These are phyloP conservation scores for Alternaria dauci DNA, from an alignment of 2,329 filamentous ascomycete genomes.

Conservation along the genomic window DNA sequence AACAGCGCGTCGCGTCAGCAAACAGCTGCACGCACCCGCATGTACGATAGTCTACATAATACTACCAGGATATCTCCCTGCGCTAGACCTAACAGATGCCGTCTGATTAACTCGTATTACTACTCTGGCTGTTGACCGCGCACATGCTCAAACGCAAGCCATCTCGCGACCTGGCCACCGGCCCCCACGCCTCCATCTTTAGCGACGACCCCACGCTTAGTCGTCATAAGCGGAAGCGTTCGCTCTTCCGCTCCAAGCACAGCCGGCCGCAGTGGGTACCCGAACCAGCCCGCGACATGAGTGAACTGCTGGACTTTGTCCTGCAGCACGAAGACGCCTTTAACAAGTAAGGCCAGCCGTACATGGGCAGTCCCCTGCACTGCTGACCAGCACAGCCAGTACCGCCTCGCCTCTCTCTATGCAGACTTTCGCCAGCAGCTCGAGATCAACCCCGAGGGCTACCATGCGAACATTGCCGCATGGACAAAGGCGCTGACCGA, in stretches of 20 bases:
- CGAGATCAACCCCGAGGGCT: constrained; percentile 84
- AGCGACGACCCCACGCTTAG: constrained; percentile 27
- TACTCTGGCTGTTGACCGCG: constrained; percentile 4
- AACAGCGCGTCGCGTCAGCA: constrained; percentile 25
- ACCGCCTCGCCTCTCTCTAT: constrained; percentile 84
- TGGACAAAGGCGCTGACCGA: constrained; percentile 80
- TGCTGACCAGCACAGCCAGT: constrained; percentile 58
- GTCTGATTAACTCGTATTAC: constrained; percentile 4
- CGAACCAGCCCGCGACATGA: constrained; percentile 58
- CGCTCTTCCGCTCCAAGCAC: constrained; percentile 32
- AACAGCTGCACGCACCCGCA: constrained; percentile 19
- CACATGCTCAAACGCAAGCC: constrained; percentile 39
- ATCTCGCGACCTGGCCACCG: constrained; percentile 21
- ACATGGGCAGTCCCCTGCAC: neutral
- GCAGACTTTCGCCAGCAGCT: constrained; percentile 82
- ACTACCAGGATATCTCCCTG: constrained; percentile 7
- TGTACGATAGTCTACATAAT: constrained; percentile 6
- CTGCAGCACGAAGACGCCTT: constrained; percentile 60
- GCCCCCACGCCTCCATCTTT: constrained; percentile 34
- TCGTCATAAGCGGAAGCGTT: constrained; percentile 32
- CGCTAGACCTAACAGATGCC: constrained; percentile 7
- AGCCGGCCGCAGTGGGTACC: constrained; percentile 29
- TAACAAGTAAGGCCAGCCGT: constrained; percentile 48
- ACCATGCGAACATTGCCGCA: constrained; percentile 77
- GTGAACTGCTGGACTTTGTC: constrained; percentile 71